Base-by-base conservation (phyloP, 257 asterid genomes). In the Osmanthus fragrans region DNA sequence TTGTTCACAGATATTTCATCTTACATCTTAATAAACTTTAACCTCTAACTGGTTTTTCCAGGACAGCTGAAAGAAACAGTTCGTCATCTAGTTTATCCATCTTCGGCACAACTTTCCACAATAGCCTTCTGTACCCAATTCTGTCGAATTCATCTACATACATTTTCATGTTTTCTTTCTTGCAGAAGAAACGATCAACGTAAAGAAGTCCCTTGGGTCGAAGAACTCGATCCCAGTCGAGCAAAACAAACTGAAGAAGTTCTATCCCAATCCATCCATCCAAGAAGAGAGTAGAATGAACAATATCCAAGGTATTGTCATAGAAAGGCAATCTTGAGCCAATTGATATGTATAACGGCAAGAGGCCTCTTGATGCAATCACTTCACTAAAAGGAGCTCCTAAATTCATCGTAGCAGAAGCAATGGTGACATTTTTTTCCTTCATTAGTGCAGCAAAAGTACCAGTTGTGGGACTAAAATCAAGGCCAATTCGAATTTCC, bases 111-210 rank as follows among this genome's bases (percentile, higher is more conserved):
- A 63, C 69, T 63, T 13, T 63, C 69, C 36, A 63, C 3, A 63
- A 0, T 25, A 63, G 69, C 69, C 34, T 63, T 63, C 11, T 27
- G 34, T 25, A 60, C 33, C 68, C 33, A 5, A 23, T 21, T 23
- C 68, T 21, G 32, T 60, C 15, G 0, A 60, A 60, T 25, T 60
- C 68, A 23, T 60, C 68, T 60, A 63, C 19, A 16, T 63, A 63
- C 69, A 63, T 63, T 63, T 63, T 63, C 69, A 63, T 63, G 29
- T 63, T 11, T 63, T 63, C 69, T 63, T 63, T 63, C 69, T 63
- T 63, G 34, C 69, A 23, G 19, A 63, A 63, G 69, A 63, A 63
- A 23, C 36, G 69, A 12, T 63, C 69, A 27, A 63, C 18, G n/a
- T 23, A 63, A 25, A 63, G 69, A 63, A 63, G 69, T 27, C 69